Base-by-base conservation (phyloP, 73 alveolate genomes). In the Stentor coeruleus region DNA sequence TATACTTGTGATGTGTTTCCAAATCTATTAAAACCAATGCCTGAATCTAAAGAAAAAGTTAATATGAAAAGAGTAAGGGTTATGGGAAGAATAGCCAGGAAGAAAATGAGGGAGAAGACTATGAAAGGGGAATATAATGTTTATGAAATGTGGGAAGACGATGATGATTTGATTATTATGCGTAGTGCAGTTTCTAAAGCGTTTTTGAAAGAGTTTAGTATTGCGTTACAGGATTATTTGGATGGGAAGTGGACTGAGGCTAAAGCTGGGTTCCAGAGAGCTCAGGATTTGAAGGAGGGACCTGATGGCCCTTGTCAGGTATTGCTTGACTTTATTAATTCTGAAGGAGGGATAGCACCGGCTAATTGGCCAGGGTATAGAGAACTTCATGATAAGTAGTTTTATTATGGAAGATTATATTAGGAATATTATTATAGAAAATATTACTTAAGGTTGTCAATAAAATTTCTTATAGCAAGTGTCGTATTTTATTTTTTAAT, bases 201-300 rank as follows among this genome's bases (percentile, higher is more conserved):
- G 82, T 94, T 94, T 86, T 76, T 84, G 33, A 89, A 87, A 3
- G 76, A 73, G 3, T 92, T 90, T 84, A 83, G 72, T 76, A 57
- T 59, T 84, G 99, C 94, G 37, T 90, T 95, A 83, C 85, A 90
- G 31, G 74, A 85, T 33, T 95, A 93, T 59, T 82, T 88, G 80
- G 91, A 94, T 30, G 99, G 99, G 33, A 83, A 89, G 31, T 95
- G 99, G 98, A 49, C 76, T 1, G 89, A 93, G 72, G 98, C 98
- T 28, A 87, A 91, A 84, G 94, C 86, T 81, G 59, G 74, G 72
- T 89, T 93, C 35, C 59, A 59, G 15, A 88, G 88, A 82, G 95
- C 97, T 15, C 86, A 75, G 82, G 36, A 60, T 30, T 58, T 85
- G 84, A 85, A 60, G 41, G 84, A 74, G 40, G 87, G 81, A 3